Conservation (phyloP, 805 yeast species). For the Candida methanosorbosa region DNA sequence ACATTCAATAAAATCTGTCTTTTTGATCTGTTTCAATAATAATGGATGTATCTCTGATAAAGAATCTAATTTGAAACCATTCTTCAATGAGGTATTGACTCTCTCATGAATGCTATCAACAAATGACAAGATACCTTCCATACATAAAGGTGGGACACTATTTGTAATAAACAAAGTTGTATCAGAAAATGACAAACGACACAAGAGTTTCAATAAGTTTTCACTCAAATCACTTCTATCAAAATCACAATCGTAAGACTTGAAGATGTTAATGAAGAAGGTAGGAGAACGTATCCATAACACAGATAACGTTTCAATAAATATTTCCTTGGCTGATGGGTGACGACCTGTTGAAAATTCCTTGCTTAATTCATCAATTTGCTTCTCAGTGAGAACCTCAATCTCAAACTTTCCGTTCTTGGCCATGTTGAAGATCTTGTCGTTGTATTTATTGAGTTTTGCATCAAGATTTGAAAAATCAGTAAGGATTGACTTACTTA, state of each 20-base stretch:
- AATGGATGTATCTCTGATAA: conserved; percentile 19
- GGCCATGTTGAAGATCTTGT: conserved; percentile 21
- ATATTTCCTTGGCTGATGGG: conserved; percentile 59
- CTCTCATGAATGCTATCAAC: conserved; percentile 54
- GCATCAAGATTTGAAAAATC: conserved; percentile 16
- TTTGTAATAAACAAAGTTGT: conserved; percentile 73
- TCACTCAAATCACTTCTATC: conserved; percentile 74
- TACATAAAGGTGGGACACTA: conserved; percentile 85
- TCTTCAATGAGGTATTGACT: conserved; percentile 25
- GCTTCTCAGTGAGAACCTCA: conserved; percentile 16
- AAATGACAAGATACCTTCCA: conserved; percentile 76
- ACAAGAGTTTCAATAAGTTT: conserved; percentile 57
- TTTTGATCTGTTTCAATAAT: conserved; percentile 39
- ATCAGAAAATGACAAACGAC: conserved; percentile 78
- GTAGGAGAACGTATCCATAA: conserved; percentile 75
- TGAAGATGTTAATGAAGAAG: conserved; percentile 68
- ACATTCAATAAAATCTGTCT: conserved; percentile 70
- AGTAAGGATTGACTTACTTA: conserved; percentile 37
- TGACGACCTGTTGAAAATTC: conserved; percentile 39
- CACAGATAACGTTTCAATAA: conserved; percentile 77
- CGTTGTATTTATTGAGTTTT: conserved; percentile 18
- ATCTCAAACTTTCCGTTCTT: conserved; percentile 16
- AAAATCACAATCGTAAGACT: conserved; percentile 84
- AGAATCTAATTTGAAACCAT: conserved; percentile 12
- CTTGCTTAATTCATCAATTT: conserved; percentile 16